Conservation (phyloP, 331 rosid species). For the Phaseolus coccineus region DNA sequence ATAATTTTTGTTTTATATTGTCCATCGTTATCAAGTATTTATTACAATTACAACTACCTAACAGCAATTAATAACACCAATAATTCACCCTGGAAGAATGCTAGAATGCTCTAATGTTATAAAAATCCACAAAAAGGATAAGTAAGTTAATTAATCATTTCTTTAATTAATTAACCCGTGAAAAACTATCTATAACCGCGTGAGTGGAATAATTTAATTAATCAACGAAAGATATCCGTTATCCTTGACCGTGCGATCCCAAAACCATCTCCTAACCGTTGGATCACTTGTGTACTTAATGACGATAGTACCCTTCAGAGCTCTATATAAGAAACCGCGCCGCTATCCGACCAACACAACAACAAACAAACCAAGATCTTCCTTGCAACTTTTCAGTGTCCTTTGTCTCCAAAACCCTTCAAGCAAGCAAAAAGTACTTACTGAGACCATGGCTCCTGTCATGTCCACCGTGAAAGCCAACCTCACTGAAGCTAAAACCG, state of each 20-base stretch:
- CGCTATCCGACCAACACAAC: conserved; percentile 16
- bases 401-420: not conserved
- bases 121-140: not conserved
- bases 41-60: conserved; percentile 4
- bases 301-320: conserved; percentile 27
- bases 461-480: conserved; percentile 32
- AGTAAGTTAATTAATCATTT: not conserved
- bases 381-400: not conserved
- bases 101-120: not conserved
- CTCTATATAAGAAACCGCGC: conserved; percentile 53
- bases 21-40: conserved; percentile 13
- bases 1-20: not conserved
- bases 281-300: not conserved
- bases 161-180: not conserved
- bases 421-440: not conserved
- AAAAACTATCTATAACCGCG: not conserved
- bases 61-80: not conserved
- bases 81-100: not conserved
- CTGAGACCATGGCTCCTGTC: conserved; percentile 60
- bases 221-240: not conserved
- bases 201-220: not conserved
- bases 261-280: not conserved
- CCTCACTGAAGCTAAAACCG: conserved; percentile 18
- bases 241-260: not conserved
- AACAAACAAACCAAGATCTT: conserved; percentile 38